Percentiles rank a stretch among this genome's conserved stretches.
These are phyloP conservation scores for Globisporangium barbulae DNA, from an alignment of 352 stramenopile species.

Conservation along the genomic window DNA sequence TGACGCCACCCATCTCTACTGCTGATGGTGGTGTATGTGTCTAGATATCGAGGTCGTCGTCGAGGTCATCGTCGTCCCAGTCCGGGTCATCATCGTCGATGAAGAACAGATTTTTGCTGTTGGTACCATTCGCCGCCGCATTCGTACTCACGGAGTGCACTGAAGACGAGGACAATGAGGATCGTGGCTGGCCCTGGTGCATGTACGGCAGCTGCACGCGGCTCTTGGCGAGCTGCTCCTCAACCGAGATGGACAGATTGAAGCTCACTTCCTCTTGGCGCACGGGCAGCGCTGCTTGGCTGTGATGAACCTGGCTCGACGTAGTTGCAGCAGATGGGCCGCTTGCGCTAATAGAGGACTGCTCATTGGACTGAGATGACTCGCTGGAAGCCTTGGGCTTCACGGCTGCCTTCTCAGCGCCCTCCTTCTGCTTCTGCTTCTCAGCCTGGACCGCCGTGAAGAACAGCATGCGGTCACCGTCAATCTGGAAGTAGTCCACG, in stretches of 20 bases:
- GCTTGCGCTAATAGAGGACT: not conserved
- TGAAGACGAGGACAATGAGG: not conserved
- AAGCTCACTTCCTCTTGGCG: constrained; percentile 62
- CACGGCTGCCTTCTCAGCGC: not conserved
- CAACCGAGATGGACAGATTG: constrained; percentile 58
- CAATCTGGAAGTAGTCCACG: constrained; percentile 59
- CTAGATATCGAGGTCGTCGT: constrained; percentile 56
- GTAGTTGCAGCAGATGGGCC: not conserved
- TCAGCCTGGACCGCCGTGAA: constrained; percentile 10
- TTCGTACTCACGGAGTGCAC: not conserved
- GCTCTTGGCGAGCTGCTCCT: constrained; percentile 55
- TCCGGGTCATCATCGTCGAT: constrained; percentile 82
- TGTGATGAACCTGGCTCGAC: not conserved
- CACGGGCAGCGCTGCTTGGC: constrained; percentile 40
- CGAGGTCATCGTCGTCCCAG: constrained; percentile 63
- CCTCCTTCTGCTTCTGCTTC: not conserved
- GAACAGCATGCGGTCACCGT: constrained; percentile 27
- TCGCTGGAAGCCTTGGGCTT: not conserved
- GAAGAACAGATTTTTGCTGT: constrained; percentile 48
- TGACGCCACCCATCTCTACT: not conserved
- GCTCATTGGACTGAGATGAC: not conserved
- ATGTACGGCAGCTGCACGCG: constrained; percentile 72
- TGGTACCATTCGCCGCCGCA: constrained; percentile 10
- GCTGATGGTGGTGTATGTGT: no score
- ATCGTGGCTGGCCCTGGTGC: constrained; percentile 33